phyloP scores from a whole-genome alignment of 2,329 filamentous ascomycete genomes.

The Chlorencoelia australis region DNA sequence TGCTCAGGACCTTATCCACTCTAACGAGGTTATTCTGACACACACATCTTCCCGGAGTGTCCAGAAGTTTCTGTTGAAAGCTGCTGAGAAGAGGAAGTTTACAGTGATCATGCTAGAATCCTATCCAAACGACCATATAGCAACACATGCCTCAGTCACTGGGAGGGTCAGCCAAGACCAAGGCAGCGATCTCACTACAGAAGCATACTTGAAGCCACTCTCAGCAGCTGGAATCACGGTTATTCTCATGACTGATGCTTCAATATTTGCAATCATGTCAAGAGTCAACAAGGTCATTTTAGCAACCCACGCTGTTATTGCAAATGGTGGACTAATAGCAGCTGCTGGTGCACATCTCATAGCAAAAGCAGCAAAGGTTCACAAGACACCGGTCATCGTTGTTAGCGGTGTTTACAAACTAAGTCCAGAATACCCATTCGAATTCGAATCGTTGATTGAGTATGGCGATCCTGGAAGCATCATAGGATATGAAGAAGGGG shows the following conservation, averaged over 20 bases:
- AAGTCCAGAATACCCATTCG: slow-evolving; percentile 78
- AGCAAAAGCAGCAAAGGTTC: slow-evolving; percentile 72
- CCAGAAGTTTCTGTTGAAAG: slow-evolving; percentile 79
- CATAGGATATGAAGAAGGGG: slow-evolving; percentile 68
- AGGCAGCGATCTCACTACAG: slow-evolving; percentile 30
- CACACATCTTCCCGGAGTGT: slow-evolving; percentile 80
- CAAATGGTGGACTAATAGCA: slow-evolving; percentile 78
- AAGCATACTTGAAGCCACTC: slow-evolving; percentile 65
- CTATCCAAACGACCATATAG: slow-evolving; percentile 57
- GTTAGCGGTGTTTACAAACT: slow-evolving; percentile 90
- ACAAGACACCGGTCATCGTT: slow-evolving; percentile 77
- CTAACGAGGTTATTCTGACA: slow-evolving; percentile 84
- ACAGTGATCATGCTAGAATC: slow-evolving; percentile 77
- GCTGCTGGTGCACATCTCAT: slow-evolving; percentile 77
- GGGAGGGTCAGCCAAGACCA: slow-evolving; percentile 40
- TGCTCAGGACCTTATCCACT: slow-evolving; percentile 85
- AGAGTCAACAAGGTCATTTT: slow-evolving; percentile 92
- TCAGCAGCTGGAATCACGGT: slow-evolving; percentile 69
- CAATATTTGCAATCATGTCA: slow-evolving; percentile 89
- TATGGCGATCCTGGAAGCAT: slow-evolving; percentile 73
- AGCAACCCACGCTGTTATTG: slow-evolving; percentile 75
- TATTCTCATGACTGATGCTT: slow-evolving; percentile 74
- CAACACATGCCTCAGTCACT: slow-evolving; percentile 51
- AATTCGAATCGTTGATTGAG: slow-evolving; percentile 74
- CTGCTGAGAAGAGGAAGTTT: slow-evolving; percentile 82